Evolutionary conservation across 2,329 filamentous ascomycete genomes (phyloP).

Genomic region (Ascochyta rabiei): DNA sequence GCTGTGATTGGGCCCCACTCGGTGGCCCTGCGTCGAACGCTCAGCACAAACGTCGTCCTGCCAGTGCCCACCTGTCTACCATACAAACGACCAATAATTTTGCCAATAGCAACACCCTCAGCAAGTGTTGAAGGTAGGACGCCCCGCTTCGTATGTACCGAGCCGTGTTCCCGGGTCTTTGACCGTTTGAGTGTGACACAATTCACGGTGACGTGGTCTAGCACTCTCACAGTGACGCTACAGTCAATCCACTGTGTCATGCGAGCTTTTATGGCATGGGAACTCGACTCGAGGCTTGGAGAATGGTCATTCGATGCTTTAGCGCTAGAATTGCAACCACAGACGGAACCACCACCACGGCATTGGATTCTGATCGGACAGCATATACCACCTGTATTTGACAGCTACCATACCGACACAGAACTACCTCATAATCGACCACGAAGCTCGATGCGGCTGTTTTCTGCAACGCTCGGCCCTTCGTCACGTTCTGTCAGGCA

Average conservation of each 20-base stretch:
- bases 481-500: constrained; percentile 19
- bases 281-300: neutral
- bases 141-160: constrained; percentile 15
- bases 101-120: constrained; percentile 8
- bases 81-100: constrained; percentile 9
- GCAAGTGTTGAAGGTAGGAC: constrained; percentile 17
- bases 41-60: constrained; percentile 4
- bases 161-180: constrained; percentile 9
- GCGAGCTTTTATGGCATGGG: constrained; percentile 1
- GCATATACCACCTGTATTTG: neutral
- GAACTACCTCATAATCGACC: neutral
- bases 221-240: constrained; percentile 9
- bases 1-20: neutral
- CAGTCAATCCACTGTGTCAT: neutral
- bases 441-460: neutral
- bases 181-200: constrained; percentile 18
- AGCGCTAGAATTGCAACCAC: neutral
- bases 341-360: neutral
- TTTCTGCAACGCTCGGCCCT: neutral
- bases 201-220: constrained; percentile 17
- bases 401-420: neutral
- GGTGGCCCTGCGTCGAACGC: constrained; percentile 6
- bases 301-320: neutral
- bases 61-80: neutral
- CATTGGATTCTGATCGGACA: neutral